These are phyloP conservation scores for Daldinia loculata DNA, from an alignment of 495 filamentous ascomycete genomes.

Conservation along the genomic window DNA sequence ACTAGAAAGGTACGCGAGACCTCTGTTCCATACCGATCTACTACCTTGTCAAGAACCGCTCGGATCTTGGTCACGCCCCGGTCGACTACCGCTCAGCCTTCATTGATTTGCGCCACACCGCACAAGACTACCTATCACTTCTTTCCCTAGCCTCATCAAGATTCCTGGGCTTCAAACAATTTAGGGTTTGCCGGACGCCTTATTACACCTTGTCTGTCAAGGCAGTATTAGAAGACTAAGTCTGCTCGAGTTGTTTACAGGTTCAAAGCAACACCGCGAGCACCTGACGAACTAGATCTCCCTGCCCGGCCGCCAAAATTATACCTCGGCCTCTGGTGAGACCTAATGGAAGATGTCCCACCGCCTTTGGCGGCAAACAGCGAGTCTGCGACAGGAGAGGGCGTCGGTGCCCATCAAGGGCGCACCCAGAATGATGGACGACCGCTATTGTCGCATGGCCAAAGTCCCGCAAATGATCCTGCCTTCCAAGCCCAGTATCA, in stretches of 20 bases:
- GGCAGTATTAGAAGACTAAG: conserved; percentile 37
- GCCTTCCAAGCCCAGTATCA: conserved; percentile 47
- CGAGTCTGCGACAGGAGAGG: conserved; percentile 47
- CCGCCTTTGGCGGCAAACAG: conserved; percentile 44
- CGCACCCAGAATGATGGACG: conserved; percentile 34
- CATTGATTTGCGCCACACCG: conserved; percentile 41
- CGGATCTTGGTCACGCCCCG: conserved; percentile 38
- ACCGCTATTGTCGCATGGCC: conserved; percentile 32
- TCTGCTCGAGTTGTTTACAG: conserved; percentile 28
- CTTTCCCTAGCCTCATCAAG: conserved; percentile 33
- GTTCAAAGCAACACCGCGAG: conserved; percentile 19
- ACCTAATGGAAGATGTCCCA: conserved; percentile 54
- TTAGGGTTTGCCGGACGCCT: conserved; percentile 39
- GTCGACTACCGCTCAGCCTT: conserved; percentile 36
- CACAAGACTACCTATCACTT: conserved; percentile 35
- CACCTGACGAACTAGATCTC: conserved; percentile 27
- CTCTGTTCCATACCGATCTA: conserved; percentile 36
- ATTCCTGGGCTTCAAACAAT: conserved; percentile 25
- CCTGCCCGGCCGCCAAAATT: conserved; percentile 28
- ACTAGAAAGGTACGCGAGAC: conserved; percentile 41
- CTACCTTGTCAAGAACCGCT: conserved; percentile 24
- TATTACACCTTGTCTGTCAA: conserved; percentile 34
- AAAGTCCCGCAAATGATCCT: conserved; percentile 35
- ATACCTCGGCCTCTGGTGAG: conserved; percentile 28
- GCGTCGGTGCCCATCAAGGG: conserved; percentile 31